Percentiles rank a stretch among this genome's conserved stretches.
Conservation (phyloP, 2,329 filamentous ascomycete genomes). For the Exophiala lecanii-corni region DNA sequence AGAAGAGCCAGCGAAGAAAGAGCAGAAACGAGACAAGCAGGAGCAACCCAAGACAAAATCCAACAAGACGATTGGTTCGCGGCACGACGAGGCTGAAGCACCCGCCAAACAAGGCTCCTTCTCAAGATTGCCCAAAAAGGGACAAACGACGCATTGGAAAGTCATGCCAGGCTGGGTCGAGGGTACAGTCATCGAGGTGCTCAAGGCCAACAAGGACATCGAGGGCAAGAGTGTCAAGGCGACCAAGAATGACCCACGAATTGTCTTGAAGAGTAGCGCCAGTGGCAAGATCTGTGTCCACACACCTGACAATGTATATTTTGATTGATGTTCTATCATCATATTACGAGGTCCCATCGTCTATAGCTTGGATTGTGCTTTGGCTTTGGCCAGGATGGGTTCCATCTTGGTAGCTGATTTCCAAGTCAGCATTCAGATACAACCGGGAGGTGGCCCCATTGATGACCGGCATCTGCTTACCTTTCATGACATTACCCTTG, state of each 20-base stretch:
- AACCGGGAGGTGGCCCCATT: too few relatives aligned
- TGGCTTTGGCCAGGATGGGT: constrained; percentile 83
- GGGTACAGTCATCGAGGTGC: constrained; percentile 40
- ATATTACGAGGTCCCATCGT: too few relatives aligned
- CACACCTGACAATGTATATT: constrained; percentile 9
- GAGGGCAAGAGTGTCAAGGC: constrained; percentile 41
- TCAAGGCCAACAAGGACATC: constrained; percentile 38
- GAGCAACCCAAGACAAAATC: background rate
- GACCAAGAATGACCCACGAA: constrained; percentile 39
- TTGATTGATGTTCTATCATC: constrained; percentile 1
- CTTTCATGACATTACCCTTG: constrained; percentile 96
- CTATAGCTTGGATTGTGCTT: constrained; percentile 67
- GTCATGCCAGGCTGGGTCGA: constrained; percentile 37
- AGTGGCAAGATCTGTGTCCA: constrained; percentile 5
- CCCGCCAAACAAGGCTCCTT: constrained; percentile 6
- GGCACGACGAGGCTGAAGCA: too few relatives aligned
- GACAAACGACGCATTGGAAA: constrained; percentile 41
- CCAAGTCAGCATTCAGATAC: too few relatives aligned
- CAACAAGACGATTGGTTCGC: too few relatives aligned
- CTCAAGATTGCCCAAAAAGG: constrained; percentile 37
- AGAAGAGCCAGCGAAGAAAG: background rate
- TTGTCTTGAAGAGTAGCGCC: constrained; percentile 35
- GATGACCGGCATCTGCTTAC: too few relatives aligned
- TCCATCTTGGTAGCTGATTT: constrained; percentile 75
- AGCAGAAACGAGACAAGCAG: constrained; percentile 1